phyloP scores from a whole-genome alignment of 2,329 filamentous ascomycete species.

The Thielaviopsis musarum region DNA sequence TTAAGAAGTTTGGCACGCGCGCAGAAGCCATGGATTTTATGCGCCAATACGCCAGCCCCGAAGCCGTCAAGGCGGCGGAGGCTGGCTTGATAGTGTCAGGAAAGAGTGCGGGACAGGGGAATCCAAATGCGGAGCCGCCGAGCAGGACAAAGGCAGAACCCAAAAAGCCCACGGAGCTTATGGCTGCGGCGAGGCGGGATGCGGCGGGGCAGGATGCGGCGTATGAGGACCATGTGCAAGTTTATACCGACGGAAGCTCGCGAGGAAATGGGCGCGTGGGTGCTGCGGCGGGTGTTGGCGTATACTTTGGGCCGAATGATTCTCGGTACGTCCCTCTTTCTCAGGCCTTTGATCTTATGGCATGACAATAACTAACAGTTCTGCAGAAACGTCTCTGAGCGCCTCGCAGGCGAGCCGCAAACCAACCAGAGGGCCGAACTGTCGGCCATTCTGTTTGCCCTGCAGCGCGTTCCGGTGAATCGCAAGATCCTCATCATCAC shows the following conservation, averaged over 20 bases:
- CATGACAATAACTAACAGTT: not conserved
- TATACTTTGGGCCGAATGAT: constrained; percentile 43
- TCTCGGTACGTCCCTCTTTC: constrained; percentile 25
- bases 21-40: constrained; percentile 70
- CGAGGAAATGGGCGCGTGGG: constrained; percentile 38
- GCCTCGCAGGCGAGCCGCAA: constrained; percentile 54
- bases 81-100: constrained; percentile 1
- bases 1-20: constrained; percentile 51
- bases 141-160: constrained; percentile 16
- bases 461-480: constrained; percentile 54
- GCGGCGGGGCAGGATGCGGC: constrained; percentile 12
- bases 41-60: constrained; percentile 26
- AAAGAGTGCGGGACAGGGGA: constrained; percentile 18
- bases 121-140: constrained; percentile 14
- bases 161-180: constrained; percentile 15
- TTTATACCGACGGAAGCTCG: constrained; percentile 49
- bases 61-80: constrained; percentile 26
- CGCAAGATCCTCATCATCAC: constrained; percentile 61
- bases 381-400: constrained; percentile 51
- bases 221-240: constrained; percentile 20
- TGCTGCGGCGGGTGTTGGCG: constrained; percentile 43
- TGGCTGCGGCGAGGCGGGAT: not conserved
- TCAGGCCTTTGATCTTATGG: no score
- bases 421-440: constrained; percentile 97
- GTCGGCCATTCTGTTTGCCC: constrained; percentile 67